phyloP scores from a whole-genome alignment of 495 filamentous ascomycete genomes.

The Elasticomyces elasticus region DNA sequence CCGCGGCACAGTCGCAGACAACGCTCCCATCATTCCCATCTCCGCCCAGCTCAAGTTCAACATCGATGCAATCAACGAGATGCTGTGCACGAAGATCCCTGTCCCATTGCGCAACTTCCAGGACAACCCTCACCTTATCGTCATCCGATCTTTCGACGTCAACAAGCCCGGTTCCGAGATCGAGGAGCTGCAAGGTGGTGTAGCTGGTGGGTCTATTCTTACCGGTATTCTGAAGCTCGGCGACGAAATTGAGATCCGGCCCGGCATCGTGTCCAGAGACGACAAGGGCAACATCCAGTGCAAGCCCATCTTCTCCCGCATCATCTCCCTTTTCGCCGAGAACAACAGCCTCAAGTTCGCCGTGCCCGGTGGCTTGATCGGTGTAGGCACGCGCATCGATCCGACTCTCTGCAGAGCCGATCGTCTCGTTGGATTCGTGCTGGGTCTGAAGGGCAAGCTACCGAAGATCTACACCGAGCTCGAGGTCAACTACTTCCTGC shows the following conservation, averaged over 20 bases:
- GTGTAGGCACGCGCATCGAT: conserved; percentile 91
- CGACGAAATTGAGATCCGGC: conserved; percentile 96
- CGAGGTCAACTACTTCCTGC: conserved; percentile 97
- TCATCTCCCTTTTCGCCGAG: conserved; percentile 91
- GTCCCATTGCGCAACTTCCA: conserved; percentile 83
- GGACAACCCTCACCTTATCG: conserved; percentile 89
- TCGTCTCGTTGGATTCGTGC: conserved; percentile 95
- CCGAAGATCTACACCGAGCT: conserved; percentile 95
- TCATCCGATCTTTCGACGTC: conserved; percentile 97
- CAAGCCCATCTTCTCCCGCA: conserved; percentile 89
- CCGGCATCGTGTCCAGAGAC: conserved; percentile 88
- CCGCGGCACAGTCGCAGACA: conserved; percentile 89
- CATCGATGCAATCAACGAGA: conserved; percentile 94
- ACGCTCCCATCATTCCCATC: conserved; percentile 93
- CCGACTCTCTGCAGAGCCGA: conserved; percentile 96
- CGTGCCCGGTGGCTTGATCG: conserved; percentile 90
- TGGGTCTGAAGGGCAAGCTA: conserved; percentile 81
- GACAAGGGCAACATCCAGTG: conserved; percentile 90
- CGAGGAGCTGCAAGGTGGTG: conserved; percentile 95
- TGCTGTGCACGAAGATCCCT: conserved; percentile 84
- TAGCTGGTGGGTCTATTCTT: conserved; percentile 92
- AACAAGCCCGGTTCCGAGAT: conserved; percentile 99
- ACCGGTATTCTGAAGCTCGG: conserved; percentile 91
- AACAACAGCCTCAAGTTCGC: conserved; percentile 97
- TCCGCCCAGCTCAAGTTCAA: conserved; percentile 99